Conservation (phyloP, 495 filamentous ascomycete genomes). For the Daldinia loculata region DNA sequence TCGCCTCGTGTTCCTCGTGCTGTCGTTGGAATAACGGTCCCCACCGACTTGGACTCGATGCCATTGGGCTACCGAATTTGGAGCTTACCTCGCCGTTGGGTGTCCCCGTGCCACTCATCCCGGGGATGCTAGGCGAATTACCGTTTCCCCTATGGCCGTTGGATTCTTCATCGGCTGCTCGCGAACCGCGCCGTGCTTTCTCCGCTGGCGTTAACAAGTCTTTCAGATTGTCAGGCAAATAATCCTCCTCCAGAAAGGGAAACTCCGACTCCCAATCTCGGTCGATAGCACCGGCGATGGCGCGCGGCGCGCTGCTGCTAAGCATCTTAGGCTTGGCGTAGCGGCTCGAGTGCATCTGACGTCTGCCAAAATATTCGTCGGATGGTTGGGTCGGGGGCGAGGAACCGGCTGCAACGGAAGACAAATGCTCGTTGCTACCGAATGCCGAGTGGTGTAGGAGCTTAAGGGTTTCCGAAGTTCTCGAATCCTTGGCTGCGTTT, state of each 20-base stretch:
- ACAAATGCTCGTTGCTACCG: constrained; percentile 61
- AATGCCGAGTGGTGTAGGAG: constrained; percentile 86
- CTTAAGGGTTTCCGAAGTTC: constrained; percentile 77
- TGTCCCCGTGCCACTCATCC: constrained; percentile 53
- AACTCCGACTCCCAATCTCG: constrained; percentile 87
- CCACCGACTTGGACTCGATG: constrained; percentile 87
- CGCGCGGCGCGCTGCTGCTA: constrained; percentile 78
- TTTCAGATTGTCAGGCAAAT: constrained; percentile 83
- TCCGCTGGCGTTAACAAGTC: constrained; percentile 94
- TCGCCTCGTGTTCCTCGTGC: constrained; percentile 75
- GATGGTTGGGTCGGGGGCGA: constrained; percentile 70
- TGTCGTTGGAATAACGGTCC: constrained; percentile 81
- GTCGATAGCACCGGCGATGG: constrained; percentile 60
- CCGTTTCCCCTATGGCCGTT: constrained; percentile 58
- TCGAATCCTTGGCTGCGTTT: constrained; percentile 61
- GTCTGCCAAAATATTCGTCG: constrained; percentile 72
- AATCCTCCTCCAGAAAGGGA: constrained; percentile 86
- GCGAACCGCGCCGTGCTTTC: constrained; percentile 82
- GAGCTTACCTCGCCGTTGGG: constrained; percentile 60
- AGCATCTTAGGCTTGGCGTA: constrained; percentile 77
- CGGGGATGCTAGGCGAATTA: constrained; percentile 45
- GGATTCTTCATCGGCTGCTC: constrained; percentile 61
- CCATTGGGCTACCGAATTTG: constrained; percentile 81
- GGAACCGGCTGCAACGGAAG: constrained; percentile 64
- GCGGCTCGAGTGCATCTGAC: constrained; percentile 86